Base-by-base conservation (phyloP, 345 rosid species). In the Heritiera fomes region DNA sequence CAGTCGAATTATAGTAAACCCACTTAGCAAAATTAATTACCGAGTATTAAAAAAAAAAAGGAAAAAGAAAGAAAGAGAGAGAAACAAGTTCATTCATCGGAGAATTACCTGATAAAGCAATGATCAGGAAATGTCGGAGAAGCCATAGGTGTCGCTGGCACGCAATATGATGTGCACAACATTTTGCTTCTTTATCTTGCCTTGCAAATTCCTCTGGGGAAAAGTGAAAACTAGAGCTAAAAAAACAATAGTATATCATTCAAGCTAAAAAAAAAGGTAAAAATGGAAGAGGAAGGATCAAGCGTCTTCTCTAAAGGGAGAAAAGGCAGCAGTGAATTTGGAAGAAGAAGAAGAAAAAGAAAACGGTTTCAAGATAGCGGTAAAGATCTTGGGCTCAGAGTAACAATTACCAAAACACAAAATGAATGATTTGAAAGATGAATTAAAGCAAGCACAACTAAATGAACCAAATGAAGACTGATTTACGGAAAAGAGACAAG, bases 31-130 rank as follows among this genome's bases (percentile, higher is more conserved):
- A 76, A 68, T 68, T 18, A 46, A 68, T 4, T n/a, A 46, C 8
- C 14, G 53, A 60, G 75, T 61, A 75, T 41, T 2, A 23, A 58
- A 12, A 71, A 7, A 50, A 4, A 52, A 52, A n/a, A n/a, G n/a
- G 58, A 4, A 13, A 45, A 9, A 52, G 41, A 6, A 61, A 52
- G 14, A 45, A 8, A 75, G n/a, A 32, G 1, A 52, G 17, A 23
- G 8, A 70, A 23, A 23, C 32, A 59, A 47, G 78, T 60, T 61
- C 23, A 47, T 60, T 18, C 23, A 77, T 43, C 58, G n/a, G 32
- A 75, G 58, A 34, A 84, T 78, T 82, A 86, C 89, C 89, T 82
- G 81, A 76, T 68, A 67, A 58, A 59, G 63, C 79, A 56, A 69
- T 9, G 82, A 68, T 78, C 64, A 78, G 43, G 15, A 77, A 84